A percentile compares a stretch with the other conserved stretches of the same genome.
Evolutionary conservation across 805 yeast genomes (phyloP).

Genomic region (Wickerhamiella occidentalis): DNA sequence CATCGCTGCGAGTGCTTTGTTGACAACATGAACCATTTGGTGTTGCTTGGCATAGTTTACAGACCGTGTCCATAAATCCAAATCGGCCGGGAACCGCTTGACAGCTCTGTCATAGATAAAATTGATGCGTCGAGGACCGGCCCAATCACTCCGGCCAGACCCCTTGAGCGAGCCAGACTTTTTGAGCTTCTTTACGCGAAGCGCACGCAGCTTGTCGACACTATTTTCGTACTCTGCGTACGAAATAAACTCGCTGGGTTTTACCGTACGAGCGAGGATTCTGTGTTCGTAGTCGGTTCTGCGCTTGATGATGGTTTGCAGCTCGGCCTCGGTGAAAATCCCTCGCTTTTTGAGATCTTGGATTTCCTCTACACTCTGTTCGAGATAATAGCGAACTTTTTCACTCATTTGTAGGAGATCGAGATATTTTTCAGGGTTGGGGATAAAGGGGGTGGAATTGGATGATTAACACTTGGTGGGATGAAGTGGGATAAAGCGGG

Average conservation of each 20-base stretch:
- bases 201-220: constrained; percentile 63
- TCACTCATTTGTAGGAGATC: constrained; percentile 33
- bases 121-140: constrained; percentile 66
- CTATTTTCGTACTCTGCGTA: constrained; percentile 73
- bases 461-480: background rate
- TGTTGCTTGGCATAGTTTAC: constrained; percentile 39
- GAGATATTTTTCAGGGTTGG: constrained; percentile 11
- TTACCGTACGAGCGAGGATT: constrained; percentile 70
- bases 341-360: constrained; percentile 76
- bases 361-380: constrained; percentile 77
- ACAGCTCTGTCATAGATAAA: constrained; percentile 78
- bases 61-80: constrained; percentile 67
- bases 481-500: background rate
- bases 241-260: constrained; percentile 59
- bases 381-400: constrained; percentile 44
- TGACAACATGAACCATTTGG: constrained; percentile 26
- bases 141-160: constrained; percentile 62
- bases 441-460: background rate
- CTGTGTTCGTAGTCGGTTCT: constrained; percentile 94
- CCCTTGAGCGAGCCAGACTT: constrained; percentile 23
- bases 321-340: constrained; percentile 70
- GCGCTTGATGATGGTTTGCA: constrained; percentile 73
- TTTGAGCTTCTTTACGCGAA: constrained; percentile 50
- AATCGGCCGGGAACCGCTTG: constrained; percentile 62
- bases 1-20: constrained; percentile 58